phyloP scores from a whole-genome alignment of 768 basidiomycete species.

The Mycena crocata region DNA sequence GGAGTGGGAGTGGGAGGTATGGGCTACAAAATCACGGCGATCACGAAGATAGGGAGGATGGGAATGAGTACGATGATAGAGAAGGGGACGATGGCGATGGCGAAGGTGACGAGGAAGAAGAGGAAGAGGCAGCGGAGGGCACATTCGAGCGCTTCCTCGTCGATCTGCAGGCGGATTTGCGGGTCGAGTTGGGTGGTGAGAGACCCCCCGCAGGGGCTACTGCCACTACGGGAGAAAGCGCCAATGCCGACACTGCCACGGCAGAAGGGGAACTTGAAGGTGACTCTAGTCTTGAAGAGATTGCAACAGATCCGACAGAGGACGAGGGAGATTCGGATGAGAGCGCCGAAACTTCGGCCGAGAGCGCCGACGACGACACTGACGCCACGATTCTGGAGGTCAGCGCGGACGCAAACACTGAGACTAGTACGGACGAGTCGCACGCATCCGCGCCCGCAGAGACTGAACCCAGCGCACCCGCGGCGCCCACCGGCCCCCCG shows the following conservation, averaged over 20 bases:
- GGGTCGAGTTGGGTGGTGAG: constrained; percentile 60
- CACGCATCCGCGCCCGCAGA: neutral
- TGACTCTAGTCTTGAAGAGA: no score
- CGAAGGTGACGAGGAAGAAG: neutral
- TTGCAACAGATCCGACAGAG: no score
- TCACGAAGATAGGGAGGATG: neutral
- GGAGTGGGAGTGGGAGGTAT: no score
- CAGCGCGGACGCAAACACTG: no score
- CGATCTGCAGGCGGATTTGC: constrained; percentile 80
- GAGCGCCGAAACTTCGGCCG: no score
- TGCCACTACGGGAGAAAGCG: constrained; percentile 38
- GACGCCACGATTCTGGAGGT: no score
- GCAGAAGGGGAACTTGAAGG: no score
- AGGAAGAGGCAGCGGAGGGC: constrained; percentile 56
- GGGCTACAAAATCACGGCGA: no score
- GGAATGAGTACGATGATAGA: neutral
- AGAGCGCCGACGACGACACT: no score
- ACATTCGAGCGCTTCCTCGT: constrained; percentile 86
- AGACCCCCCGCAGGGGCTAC: constrained; percentile 11
- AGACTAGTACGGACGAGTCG: no score
- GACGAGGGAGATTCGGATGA: no score
- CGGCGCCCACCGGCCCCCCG: constrained; percentile 40
- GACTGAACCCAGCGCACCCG: neutral
- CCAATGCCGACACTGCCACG: no score
- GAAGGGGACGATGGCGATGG: neutral